Percentiles rank a stretch among this genome's conserved stretches.
Conservation (phyloP, 2,329 filamentous ascomycete genomes). For the Aspergillus ibericus region DNA sequence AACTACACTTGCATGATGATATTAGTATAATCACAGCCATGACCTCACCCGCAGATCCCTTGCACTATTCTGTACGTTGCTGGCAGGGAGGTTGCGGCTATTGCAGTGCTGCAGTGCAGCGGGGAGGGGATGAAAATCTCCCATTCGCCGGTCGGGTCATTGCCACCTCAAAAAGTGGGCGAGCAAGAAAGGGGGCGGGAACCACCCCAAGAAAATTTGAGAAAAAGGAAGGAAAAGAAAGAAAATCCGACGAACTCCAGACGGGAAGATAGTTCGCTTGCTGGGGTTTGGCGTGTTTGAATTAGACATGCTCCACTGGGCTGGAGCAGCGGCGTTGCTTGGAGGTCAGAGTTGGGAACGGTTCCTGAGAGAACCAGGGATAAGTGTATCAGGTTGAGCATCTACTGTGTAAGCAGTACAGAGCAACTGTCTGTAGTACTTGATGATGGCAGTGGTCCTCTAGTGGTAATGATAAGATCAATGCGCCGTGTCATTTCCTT, state of each 20-base stretch:
- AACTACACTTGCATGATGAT: too few relatives aligned
- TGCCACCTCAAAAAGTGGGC: constrained; percentile 10
- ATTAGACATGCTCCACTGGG: constrained; percentile 29
- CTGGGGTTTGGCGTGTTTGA: constrained; percentile 36
- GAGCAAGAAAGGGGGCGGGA: background rate
- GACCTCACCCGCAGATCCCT: too few relatives aligned
- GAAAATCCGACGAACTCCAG: constrained; percentile 8
- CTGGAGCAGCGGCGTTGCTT: constrained; percentile 28
- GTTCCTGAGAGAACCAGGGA: constrained; percentile 4
- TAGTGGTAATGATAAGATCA: background rate
- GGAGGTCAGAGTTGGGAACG: constrained; percentile 5
- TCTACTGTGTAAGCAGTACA: too few relatives aligned
- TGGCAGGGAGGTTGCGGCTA: background rate
- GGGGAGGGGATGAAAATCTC: constrained; percentile 12
- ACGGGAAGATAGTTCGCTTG: constrained; percentile 17
- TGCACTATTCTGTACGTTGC: too few relatives aligned
- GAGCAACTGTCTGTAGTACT: too few relatives aligned
- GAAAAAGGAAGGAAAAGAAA: background rate
- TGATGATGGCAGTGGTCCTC: too few relatives aligned
- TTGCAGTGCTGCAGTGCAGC: constrained; percentile 1
- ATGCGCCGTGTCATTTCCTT: constrained; percentile 2
- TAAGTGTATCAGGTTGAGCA: background rate
- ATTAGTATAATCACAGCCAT: too few relatives aligned
- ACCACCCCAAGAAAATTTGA: background rate
- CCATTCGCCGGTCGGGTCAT: constrained; percentile 14